Base-by-base conservation (phyloP, 106 monocot genomes). In the Dendrobium officinale region DNA sequence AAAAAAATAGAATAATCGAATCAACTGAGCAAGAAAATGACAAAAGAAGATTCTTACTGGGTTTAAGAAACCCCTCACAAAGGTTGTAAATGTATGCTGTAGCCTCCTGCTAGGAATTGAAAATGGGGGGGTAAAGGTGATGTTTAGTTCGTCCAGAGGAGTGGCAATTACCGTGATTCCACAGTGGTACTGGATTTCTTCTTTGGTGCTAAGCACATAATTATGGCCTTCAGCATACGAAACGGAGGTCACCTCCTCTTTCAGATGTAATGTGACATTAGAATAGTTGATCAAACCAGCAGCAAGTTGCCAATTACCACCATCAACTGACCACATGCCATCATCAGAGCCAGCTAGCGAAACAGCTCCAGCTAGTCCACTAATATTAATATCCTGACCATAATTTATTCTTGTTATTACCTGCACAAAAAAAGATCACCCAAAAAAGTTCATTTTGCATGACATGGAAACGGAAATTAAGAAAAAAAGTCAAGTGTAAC, bases 331-430 rank as follows among this genome's bases (percentile, higher is more conserved):
- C 95, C 95, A 99, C 59, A 93, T 75, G 45, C 95, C 93, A 11
- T 84, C 66, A 66, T 88, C 87, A 74, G 98, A 99, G 76, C 98
- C 98, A 74, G 95, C 98, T 77, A 99, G 84, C 54, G 92, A 91
- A 61, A 99, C 92, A 17, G 92, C 93, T 29, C 98, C 98, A 22
- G 98, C 98, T 59, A 99, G 86, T 37, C 98, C 98, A 83, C 98
- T 99, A 29, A 99, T 95, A 29, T 58, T 85, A 16, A 85, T 84
- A 82, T 81, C 84, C 84, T 99, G 98, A 20, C 98, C 98, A 83
- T 99, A 99, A 77, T 99, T 99, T 54, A 99, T 91, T 85, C 98
- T 91, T 67, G 89, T 91, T 76, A 99, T 90, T 37, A 99, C 95
- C 98, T 99, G 84, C 27, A 76, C 43, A 74, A 2, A 49, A 76